Evolutionary conservation across 2,329 filamentous ascomycete genomes (phyloP), one percentile per base, ranked within the genome.

Genomic region (Venturia effusa): DNA sequence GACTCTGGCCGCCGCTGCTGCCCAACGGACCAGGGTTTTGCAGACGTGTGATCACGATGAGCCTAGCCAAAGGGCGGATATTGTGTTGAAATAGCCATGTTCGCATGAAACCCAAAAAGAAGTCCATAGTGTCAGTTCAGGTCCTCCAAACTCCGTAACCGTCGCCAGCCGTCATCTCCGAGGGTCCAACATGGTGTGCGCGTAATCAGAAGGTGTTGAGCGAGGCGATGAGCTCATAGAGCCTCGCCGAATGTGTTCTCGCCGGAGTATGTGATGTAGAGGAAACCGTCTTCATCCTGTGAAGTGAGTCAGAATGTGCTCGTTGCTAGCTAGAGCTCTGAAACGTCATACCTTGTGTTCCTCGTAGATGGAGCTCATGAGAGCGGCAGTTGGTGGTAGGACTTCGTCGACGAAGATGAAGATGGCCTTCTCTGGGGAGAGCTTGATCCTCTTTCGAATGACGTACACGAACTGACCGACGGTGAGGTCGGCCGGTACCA

Each of bases 371-470:
- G 90, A 95, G 82, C 92, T 96, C 94, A 99, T 99, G 63, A 99
- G 86, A 66, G 94, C 94, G 66, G 94, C 94, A 10, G 94, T 97
- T 2, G 94, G 94, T 61, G 94, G 94, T 64, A 99, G 84, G 61
- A 97, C 93, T 80, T 97, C 94, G 76, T 97, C 93, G 74, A 99
- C 94, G 80, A 97, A 99, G 84, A 99, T 97, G 84, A 99, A 99
- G 81, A 99, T 99, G 76, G 94, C 94, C 85, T 99, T 99, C 83
- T 99, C 94, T 39, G 94, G 94, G 64, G 92, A 96, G 70, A 99
- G 85, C 90, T 99, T 99, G 82, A 99, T 99, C 74, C 94, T 89
- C 86, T 99, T 99, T 77, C 94, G 92, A 80, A 99, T 99, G 69
- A 99, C 94, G 79, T 99, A 99, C 81, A 99, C 94, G 76, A 99